Evolutionary conservation across 2,329 filamentous ascomycete genomes (phyloP).

Genomic region (Cercospora nicotianae): DNA sequence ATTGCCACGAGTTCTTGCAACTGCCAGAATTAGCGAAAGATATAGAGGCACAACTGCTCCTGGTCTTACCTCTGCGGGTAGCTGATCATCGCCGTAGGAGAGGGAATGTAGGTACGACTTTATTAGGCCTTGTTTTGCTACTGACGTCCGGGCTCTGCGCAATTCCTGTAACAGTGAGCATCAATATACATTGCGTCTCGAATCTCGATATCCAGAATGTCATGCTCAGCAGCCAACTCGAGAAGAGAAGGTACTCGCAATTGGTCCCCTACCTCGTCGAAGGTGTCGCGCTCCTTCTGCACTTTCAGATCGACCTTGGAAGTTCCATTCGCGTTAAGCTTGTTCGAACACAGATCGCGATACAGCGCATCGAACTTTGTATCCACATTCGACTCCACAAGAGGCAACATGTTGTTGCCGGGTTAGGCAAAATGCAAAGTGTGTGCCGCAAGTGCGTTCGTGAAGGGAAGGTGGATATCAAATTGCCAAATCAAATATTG

Average conservation of each 20-base stretch:
- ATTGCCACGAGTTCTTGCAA: conserved; percentile 47
- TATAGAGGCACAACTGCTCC: not conserved
- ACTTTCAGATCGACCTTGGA: conserved; percentile 45
- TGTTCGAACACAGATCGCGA: conserved; percentile 46
- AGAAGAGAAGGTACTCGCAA: not conserved
- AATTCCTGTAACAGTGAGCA: conserved; percentile 38
- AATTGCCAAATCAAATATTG: not conserved
- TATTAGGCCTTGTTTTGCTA: conserved; percentile 39
- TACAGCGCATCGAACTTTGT: conserved; percentile 49
- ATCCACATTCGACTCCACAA: conserved; percentile 31
- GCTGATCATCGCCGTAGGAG: conserved; percentile 37
- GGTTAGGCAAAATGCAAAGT: not conserved
- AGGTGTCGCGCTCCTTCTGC: conserved; percentile 43
- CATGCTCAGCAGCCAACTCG: not conserved
- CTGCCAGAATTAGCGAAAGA: conserved; percentile 19
- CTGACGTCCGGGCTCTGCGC: conserved; percentile 37
- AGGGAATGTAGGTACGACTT: conserved; percentile 40
- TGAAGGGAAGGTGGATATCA: not conserved
- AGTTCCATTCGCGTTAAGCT: conserved; percentile 48
- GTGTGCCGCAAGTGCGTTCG: not conserved
- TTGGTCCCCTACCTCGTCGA: conserved; percentile 38
- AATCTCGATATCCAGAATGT: not conserved
- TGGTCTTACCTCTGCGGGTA: conserved; percentile 42
- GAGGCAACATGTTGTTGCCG: conserved; percentile 7
- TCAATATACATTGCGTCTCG: not conserved